Percentiles rank a stretch among this genome's conserved stretches.
These are phyloP conservation scores for Tilletia walkeri DNA, from an alignment of 1,284 basidiomycete genomes.

Conservation along the genomic window DNA sequence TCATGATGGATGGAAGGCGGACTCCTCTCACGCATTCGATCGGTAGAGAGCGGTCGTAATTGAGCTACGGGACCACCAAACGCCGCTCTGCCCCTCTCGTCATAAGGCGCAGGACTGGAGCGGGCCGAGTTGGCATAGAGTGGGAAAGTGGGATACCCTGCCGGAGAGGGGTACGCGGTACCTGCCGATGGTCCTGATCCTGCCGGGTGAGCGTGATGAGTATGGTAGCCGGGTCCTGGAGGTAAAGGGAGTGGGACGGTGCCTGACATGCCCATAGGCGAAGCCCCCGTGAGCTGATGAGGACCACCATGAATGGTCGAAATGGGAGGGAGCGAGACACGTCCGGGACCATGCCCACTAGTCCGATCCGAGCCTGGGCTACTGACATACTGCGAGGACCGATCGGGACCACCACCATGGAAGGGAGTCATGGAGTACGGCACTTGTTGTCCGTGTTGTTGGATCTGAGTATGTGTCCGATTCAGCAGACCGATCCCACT, in stretches of 20 bases:
- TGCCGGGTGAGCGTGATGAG: background rate
- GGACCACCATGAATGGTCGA: constrained; percentile 6
- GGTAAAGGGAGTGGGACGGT: constrained; percentile 2
- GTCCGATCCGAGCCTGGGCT: background rate
- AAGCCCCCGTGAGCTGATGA: background rate
- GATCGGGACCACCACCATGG: background rate
- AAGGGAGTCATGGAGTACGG: background rate
- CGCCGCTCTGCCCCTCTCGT: background rate
- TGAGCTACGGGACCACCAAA: background rate
- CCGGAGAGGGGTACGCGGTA: background rate
- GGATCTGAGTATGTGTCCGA: constrained; percentile 10
- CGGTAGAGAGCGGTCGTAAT: background rate
- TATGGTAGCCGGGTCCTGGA: background rate
- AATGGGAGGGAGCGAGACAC: constrained; percentile 3
- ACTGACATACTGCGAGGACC: background rate
- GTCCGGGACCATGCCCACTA: background rate
- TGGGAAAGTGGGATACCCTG: background rate
- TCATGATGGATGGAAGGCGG: background rate
- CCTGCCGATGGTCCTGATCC: no score
- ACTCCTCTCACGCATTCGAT: background rate
- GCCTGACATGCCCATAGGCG: background rate
- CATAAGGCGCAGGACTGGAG: constrained; percentile 11
- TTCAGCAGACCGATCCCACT: constrained; percentile 43
- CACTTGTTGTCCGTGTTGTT: constrained; percentile 29
- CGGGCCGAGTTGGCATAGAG: constrained; percentile 1